These are phyloP conservation scores for Yarrowia sp. DNA, from an alignment of 805 yeast species.

Conservation along the genomic window DNA sequence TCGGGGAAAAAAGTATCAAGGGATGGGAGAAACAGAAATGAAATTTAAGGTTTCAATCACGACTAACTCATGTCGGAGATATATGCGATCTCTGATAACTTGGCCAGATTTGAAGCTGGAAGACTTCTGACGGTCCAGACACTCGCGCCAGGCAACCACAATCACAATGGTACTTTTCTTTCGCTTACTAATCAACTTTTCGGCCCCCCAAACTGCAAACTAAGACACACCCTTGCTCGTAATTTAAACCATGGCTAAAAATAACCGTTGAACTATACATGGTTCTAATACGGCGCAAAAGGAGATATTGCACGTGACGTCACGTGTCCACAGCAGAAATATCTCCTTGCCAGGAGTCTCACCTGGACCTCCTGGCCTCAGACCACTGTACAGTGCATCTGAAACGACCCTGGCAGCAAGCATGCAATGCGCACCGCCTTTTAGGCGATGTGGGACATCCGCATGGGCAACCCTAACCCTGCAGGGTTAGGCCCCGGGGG, in stretches of 20 bases:
- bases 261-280: not conserved
- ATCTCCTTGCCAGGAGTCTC: no score
- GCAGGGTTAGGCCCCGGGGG: no score
- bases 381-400: not conserved
- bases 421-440: not conserved
- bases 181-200: no score
- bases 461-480: not conserved
- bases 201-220: no score
- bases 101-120: no score
- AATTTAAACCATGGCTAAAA: not conserved
- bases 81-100: no score
- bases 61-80: not conserved
- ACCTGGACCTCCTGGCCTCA: no score
- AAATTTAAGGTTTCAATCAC: not conserved
- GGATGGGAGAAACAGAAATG: not conserved
- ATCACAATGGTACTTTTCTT: not conserved
- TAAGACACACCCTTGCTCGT: not conserved
- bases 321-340: not conserved
- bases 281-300: no score
- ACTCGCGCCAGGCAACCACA: not conserved
- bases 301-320: not conserved
- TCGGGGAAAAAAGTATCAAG: not conserved
- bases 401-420: constrained; percentile 19
- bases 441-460: not conserved
- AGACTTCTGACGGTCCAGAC: no score